Conservation (phyloP, 2,329 filamentous ascomycete species). For the Colletotrichum eleusines region DNA sequence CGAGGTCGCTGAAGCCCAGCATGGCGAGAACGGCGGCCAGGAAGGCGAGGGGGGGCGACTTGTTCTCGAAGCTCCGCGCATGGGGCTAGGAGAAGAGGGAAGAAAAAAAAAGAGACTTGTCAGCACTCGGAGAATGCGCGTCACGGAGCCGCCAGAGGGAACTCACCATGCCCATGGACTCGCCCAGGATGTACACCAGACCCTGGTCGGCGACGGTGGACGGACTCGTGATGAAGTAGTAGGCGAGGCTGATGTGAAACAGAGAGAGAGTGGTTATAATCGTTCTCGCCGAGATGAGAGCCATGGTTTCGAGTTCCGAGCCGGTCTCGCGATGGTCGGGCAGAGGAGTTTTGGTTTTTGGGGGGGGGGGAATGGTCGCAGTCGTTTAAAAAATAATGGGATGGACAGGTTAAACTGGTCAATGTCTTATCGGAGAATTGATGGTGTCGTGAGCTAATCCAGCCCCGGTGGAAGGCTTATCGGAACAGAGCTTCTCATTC, state of each 20-base stretch:
- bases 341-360: background rate
- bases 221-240: conserved; percentile 84
- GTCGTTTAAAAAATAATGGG: conserved; percentile 14
- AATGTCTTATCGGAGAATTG: conserved; percentile 35
- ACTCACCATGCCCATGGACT: conserved; percentile 84
- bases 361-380: background rate
- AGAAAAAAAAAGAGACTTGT: background rate
- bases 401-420: background rate
- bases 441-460: conserved; percentile 17
- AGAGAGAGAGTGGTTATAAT: conserved; percentile 86
- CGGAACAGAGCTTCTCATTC: conserved; percentile 35
- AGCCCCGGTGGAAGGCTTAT: conserved; percentile 27
- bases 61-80: conserved; percentile 74
- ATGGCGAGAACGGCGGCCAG: conserved; percentile 75
- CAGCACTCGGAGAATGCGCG: background rate
- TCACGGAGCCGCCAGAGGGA: background rate
- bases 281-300: conserved; percentile 81
- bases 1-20: conserved; percentile 72
- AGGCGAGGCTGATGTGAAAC: conserved; percentile 86
- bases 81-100: conserved; percentile 72
- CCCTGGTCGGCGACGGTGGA: conserved; percentile 80
- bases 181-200: conserved; percentile 83
- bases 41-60: conserved; percentile 79
- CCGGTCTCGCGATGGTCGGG: background rate
- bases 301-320: conserved; percentile 67